Evolutionary conservation across 345 rosid species (phyloP).

Genomic region (Bruguiera parviflora): DNA sequence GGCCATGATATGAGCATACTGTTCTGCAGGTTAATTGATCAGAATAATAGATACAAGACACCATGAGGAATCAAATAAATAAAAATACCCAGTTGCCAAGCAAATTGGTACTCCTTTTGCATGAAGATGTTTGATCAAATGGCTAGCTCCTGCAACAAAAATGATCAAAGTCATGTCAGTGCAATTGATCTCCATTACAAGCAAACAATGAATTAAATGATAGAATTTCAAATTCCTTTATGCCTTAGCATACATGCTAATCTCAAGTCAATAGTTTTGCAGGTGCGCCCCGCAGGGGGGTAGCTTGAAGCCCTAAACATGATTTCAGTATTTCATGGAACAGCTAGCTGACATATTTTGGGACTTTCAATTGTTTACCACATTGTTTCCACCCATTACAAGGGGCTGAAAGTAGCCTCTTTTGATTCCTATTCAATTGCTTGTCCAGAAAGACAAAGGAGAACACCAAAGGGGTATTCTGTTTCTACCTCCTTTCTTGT

Average conservation of each 20-base stretch:
- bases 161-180: not conserved
- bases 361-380: not conserved
- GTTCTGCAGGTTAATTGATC: not conserved
- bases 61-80: slow-evolving; percentile 4
- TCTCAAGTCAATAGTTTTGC: not conserved
- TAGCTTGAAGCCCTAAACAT: not conserved
- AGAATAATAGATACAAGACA: slow-evolving; percentile 1
- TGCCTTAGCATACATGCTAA: not conserved
- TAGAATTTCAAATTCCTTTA: not conserved
- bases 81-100: slow-evolving; percentile 75
- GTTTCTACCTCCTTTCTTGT: no score
- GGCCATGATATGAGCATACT: not conserved
- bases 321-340: not conserved
- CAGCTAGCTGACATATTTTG: not conserved
- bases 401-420: not conserved
- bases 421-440: not conserved
- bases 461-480: no score
- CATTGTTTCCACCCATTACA: not conserved
- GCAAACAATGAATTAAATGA: not conserved
- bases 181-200: slow-evolving; percentile 2
- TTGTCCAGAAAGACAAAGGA: no score
- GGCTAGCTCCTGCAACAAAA: slow-evolving; percentile 58
- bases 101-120: slow-evolving; percentile 74
- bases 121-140: slow-evolving; percentile 69
- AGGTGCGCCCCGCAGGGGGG: not conserved